A percentile compares a stretch with the other conserved stretches of the same genome.
Conservation (phyloP, 2,329 filamentous ascomycete species). For the Ophiocordyceps sinensis region DNA sequence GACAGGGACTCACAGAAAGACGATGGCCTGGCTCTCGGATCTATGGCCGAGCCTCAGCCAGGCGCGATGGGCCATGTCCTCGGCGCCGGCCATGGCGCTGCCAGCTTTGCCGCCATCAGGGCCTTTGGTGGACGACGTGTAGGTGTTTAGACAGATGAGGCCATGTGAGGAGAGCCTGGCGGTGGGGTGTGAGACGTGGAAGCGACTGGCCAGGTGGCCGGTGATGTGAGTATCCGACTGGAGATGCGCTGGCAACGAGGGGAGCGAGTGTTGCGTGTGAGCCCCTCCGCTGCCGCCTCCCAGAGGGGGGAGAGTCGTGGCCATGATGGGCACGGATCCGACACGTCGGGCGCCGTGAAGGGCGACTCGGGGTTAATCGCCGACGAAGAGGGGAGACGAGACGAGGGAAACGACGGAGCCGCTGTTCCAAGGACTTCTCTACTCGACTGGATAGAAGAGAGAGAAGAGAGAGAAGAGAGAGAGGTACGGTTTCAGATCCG, state of each 20-base stretch:
- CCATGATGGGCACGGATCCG: slow-evolving; percentile 35
- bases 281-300: slow-evolving; percentile 39
- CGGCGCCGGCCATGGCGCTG: slow-evolving; percentile 81
- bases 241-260: slow-evolving; percentile 70
- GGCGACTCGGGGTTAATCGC: not conserved
- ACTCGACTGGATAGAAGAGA: not conserved
- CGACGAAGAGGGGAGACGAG: too few relatives aligned
- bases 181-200: slow-evolving; percentile 81
- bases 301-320: slow-evolving; percentile 39
- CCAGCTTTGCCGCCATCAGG: slow-evolving; percentile 84
- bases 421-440: too few relatives aligned
- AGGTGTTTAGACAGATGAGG: slow-evolving; percentile 86
- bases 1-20: slow-evolving; percentile 62
- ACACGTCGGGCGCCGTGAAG: slow-evolving; percentile 10
- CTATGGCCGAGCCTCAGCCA: slow-evolving; percentile 75
- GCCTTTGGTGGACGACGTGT: slow-evolving; percentile 75
- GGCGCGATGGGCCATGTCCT: slow-evolving; percentile 78
- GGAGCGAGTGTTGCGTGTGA: slow-evolving; percentile 75
- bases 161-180: slow-evolving; percentile 83
- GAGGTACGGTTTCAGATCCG: not conserved
- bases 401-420: too few relatives aligned
- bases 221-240: slow-evolving; percentile 69
- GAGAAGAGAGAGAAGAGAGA: not conserved
- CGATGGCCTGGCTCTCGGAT: slow-evolving; percentile 81
- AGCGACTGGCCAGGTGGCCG: slow-evolving; percentile 72